These are phyloP conservation scores for Dysphania ambrosioides DNA, from an alignment of 148 eudicot species.

Conservation along the genomic window DNA sequence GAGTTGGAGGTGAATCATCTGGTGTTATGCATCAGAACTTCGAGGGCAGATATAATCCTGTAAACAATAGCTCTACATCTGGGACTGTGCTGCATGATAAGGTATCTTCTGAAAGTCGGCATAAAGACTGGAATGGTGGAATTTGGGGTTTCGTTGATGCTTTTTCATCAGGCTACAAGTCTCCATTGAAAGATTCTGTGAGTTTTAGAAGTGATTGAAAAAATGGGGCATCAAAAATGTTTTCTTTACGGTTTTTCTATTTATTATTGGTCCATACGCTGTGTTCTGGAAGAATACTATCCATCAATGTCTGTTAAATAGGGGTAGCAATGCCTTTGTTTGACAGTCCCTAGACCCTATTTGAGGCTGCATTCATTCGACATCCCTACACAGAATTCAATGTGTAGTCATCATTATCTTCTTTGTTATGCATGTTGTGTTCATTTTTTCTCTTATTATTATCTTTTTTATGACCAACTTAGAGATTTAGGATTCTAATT, in stretches of 20 bases:
- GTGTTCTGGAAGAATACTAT: background rate
- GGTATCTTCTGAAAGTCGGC: constrained; percentile 6
- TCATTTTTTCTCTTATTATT: background rate
- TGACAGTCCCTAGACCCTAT: too few relatives aligned
- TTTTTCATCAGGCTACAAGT: constrained; percentile 1
- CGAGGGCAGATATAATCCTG: constrained; percentile 6
- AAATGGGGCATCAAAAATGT: background rate
- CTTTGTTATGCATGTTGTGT: background rate
- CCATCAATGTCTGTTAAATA: too few relatives aligned
- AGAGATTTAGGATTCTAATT: background rate
- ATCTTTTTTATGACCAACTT: background rate
- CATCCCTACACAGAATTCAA: background rate
- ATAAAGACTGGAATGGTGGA: constrained; percentile 1
- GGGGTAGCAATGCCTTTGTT: too few relatives aligned
- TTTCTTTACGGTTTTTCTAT: background rate
- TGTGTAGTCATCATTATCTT: background rate
- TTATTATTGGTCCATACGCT: background rate
- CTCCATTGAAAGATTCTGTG: constrained; percentile 2
- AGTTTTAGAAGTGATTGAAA: constrained; percentile 9
- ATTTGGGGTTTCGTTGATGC: background rate
- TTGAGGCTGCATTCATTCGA: background rate
- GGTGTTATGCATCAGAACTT: constrained; percentile 5
- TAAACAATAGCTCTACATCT: constrained; percentile 4
- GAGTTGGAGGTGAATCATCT: background rate
- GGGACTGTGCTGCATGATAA: constrained; percentile 6